Evolutionary conservation across 2,329 filamentous ascomycete species (phyloP), one percentile per base, ranked within the genome.

Genomic region (Venturia pyrina): DNA sequence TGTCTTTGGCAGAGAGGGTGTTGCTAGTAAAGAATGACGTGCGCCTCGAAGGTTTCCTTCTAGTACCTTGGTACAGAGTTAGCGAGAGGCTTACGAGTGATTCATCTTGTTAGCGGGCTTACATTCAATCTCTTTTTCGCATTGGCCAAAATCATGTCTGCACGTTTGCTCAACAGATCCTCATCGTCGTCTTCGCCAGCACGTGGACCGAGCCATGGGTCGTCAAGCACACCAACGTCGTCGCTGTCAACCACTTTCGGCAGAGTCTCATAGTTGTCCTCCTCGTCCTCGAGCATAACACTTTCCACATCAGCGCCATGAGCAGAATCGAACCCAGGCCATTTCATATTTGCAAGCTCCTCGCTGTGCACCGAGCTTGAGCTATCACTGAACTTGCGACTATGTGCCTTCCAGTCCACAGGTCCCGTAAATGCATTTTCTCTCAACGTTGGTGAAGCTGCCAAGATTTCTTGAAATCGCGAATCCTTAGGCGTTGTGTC

Each of bases 131-230:
- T 84, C 75, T 87, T 88, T 79, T 97, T 97, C 41, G 93, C 93
- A 77, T 96, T 96, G 66, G 92, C 91, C 65, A 98, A 82, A 73
- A 97, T 97, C 72, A 93, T 83, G 74, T 97, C 93, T 1, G 93
- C 93, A 71, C 91, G 86, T 70, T 88, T 87, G 75, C 91, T 93
- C 69, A 96, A 78, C 57, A 83, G 81, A 65, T 89, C 84, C 66
- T 87, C 85, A 3, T 83, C 78, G 40, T 77, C 74, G 64, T 76
- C 76, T 59, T 76, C 76, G 24, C 75, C 77, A 24, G 68, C 61
- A 74, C 56, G 37, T n/a, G 59, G 28, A 19, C 64, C 53, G 32
- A 64, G 21, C 32, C 56, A 65, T 34, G 53, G 46, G 13, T 66
- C 64, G 34, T 64, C 66, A 28, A 48, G 8, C 24, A 32, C 34